These are phyloP conservation scores for Spizellomyces punctatus DNA, from an alignment of 192 early-diverging fungal genomes.

Conservation along the genomic window DNA sequence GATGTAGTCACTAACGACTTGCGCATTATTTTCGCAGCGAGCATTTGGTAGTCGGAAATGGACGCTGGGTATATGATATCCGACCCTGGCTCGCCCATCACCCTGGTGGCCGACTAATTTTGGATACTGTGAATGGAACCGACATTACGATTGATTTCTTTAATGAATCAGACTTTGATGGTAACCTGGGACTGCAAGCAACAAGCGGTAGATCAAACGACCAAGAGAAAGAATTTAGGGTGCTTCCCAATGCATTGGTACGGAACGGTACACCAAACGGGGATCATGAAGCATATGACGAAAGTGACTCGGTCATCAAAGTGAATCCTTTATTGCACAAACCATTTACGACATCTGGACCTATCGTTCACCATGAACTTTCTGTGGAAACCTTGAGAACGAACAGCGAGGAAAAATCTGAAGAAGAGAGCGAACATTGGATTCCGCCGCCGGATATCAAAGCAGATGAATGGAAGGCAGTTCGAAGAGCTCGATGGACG, in stretches of 20 bases:
- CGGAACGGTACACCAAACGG: neutral
- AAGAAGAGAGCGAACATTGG: neutral
- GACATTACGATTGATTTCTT: constrained; percentile 39
- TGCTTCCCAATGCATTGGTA: neutral
- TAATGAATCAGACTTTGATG: constrained; percentile 34
- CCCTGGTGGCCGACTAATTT: constrained; percentile 37
- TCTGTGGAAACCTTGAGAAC: neutral
- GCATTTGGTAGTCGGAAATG: constrained; percentile 35
- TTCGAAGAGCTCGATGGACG: constrained; percentile 29
- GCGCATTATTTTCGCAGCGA: neutral
- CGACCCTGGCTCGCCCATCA: constrained; percentile 21
- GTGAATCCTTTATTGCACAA: neutral
- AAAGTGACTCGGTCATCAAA: neutral
- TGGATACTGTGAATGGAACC: constrained; percentile 39
- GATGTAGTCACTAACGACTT: neutral
- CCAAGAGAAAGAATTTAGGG: neutral
- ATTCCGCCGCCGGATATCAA: constrained; percentile 12
- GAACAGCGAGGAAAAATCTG: neutral
- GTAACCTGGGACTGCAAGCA: constrained; percentile 7
- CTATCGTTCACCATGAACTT: neutral
- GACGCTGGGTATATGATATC: constrained; percentile 32
- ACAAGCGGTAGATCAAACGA: neutral
- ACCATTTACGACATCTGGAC: too few relatives aligned
- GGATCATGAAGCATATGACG: neutral
- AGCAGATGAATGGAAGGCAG: constrained; percentile 29